Percentiles rank a stretch among this genome's conserved stretches.
These are phyloP conservation scores for Durusdinium trenchii DNA, from an alignment of 73 alveolate genomes.

Conservation along the genomic window DNA sequence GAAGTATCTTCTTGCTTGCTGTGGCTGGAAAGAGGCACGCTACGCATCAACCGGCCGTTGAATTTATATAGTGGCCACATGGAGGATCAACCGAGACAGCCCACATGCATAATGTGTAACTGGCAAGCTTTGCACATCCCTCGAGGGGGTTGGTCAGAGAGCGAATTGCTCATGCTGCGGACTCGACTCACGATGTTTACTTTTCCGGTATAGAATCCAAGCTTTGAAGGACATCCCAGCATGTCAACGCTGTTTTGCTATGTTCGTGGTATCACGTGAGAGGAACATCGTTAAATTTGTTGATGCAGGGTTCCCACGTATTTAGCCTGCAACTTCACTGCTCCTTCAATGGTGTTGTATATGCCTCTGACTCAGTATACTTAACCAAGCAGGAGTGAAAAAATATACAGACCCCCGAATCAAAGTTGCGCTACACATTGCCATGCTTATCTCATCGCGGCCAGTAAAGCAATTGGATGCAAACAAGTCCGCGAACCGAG, in stretches of 20 bases:
- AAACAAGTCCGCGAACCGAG: not conserved
- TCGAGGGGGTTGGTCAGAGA: not conserved
- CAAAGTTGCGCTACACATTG: not conserved
- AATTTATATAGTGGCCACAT: not conserved
- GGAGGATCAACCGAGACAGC: not conserved
- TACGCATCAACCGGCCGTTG: not conserved
- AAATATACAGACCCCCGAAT: not conserved
- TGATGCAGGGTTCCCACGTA: not conserved
- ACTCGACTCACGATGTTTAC: not conserved
- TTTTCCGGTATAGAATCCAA: not conserved
- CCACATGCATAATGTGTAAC: not conserved
- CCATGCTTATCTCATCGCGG: not conserved
- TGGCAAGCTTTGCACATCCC: not conserved
- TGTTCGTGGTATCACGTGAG: not conserved
- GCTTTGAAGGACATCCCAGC: not conserved
- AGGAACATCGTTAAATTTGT: not conserved
- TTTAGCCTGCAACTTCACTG: not conserved
- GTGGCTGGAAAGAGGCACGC: not conserved
- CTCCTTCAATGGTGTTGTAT: not conserved
- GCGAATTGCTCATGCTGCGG: not conserved
- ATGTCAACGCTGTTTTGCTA: no score
- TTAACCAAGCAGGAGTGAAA: not conserved
- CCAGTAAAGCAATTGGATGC: not conserved
- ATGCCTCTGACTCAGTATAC: not conserved
- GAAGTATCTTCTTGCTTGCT: not conserved